Evolutionary conservation across 805 yeast genomes (phyloP), one percentile per base, ranked within the genome.

Genomic region (Saccharomycopsis oosterbeekiorum): DNA sequence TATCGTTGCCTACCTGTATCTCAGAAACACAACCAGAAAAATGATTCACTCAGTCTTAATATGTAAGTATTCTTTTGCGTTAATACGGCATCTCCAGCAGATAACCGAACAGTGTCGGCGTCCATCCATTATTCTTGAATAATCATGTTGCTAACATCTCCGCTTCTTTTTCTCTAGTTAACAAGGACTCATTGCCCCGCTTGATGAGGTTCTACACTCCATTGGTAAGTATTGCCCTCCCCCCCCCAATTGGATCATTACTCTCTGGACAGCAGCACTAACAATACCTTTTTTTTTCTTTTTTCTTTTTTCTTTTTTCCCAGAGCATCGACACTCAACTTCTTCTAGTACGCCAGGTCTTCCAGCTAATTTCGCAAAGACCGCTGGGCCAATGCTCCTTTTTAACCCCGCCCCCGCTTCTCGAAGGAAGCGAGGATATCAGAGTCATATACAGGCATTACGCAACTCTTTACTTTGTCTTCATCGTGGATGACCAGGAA

Each of bases 401-500:
- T 70, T 76, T 93, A 21, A 88, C 96, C 0, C 91, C 96, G 0
- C 98, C 98, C 0, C 88, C 96, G 9, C 75, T 88, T 34, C 64
- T 80, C 63, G 73, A 83, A 68, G 84, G 84, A 61, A 71, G 82
- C 60, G 89, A 85, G 11, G 89, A 84, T 65, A 87, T 93, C 66
- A 85, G 89, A 65, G 96, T 94, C 57, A 93, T 94, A 40, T 94
- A 93, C 74, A 80, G 97, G 64, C 96, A 90, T 69, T 94, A 92
- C 69, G 98, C 98, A 12, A 92, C 98, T 0, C 76, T 94, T n/a
- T 93, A 89, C 72, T 94, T 94, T 75, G 97, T 96, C 36, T 91
- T 94, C 70, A 84, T 94, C 50, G 98, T 93, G 12, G 99, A 94
- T 73, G 94, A 88, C 65, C 97, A 92, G 70, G 99, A 94, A 73